Percentiles rank a stretch among this genome's conserved stretches.
Evolutionary conservation across 106 monocot genomes (phyloP).

Genomic region (Allium fistulosum): DNA sequence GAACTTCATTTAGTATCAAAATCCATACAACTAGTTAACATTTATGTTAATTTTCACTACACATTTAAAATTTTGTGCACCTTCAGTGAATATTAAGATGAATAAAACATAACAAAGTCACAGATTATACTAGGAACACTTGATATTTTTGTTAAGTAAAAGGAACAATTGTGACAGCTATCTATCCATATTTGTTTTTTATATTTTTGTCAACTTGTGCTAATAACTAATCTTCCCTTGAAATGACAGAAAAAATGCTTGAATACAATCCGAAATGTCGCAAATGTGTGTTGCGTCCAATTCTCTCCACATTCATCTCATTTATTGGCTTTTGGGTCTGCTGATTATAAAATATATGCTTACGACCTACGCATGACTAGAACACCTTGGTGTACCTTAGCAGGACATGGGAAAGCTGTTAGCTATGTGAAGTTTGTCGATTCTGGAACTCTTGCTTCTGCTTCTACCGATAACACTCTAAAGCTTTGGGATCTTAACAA

Average conservation of each 20-base stretch:
- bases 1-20: too few relatives aligned
- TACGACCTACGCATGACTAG: slow-evolving; percentile 84
- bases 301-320: slow-evolving; percentile 81
- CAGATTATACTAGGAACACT: too few relatives aligned
- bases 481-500: slow-evolving; percentile 92
- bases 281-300: slow-evolving; percentile 92
- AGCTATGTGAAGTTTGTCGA: slow-evolving; percentile 96
- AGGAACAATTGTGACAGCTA: neutral
- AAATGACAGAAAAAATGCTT: slow-evolving; percentile 50
- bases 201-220: too few relatives aligned
- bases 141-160: too few relatives aligned
- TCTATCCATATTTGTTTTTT: neutral
- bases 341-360: slow-evolving; percentile 82
- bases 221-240: neutral
- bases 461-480: slow-evolving; percentile 88
- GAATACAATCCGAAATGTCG: slow-evolving; percentile 60
- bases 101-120: too few relatives aligned
- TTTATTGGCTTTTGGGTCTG: slow-evolving; percentile 86
- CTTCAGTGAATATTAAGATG: too few relatives aligned
- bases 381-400: slow-evolving; percentile 83
- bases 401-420: slow-evolving; percentile 81
- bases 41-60: too few relatives aligned
- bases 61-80: too few relatives aligned
- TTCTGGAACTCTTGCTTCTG: slow-evolving; percentile 63
- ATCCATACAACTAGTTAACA: too few relatives aligned